These are phyloP conservation scores for Bocquillonia castaneifolia DNA, from an alignment of 441 rosid species.

Conservation along the genomic window DNA sequence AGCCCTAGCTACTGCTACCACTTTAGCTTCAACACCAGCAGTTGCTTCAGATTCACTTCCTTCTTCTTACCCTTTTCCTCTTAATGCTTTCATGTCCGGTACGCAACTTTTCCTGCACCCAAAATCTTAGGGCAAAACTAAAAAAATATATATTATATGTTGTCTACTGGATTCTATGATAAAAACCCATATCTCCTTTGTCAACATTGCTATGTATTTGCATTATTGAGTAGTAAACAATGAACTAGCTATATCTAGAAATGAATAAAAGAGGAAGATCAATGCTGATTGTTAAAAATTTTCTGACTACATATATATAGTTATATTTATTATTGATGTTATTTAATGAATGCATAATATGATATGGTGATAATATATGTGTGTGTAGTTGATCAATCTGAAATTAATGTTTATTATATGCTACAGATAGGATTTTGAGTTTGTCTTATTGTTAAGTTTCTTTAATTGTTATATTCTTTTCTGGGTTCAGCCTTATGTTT, in stretches of 20 bases:
- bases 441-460: slow-evolving; percentile 32
- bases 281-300: neutral
- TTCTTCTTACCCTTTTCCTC: slow-evolving; percentile 49
- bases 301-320: no score
- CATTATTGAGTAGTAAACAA: neutral
- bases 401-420: no score
- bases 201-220: neutral
- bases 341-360: no score
- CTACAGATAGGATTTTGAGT: slow-evolving; percentile 15
- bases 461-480: neutral
- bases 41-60: slow-evolving; percentile 37
- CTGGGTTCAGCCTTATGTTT: slow-evolving; percentile 14
- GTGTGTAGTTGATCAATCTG: no score
- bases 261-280: neutral
- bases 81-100: slow-evolving; percentile 64
- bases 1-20: slow-evolving; percentile 28
- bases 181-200: neutral
- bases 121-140: slow-evolving; percentile 33
- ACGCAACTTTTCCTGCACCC: slow-evolving; percentile 70
- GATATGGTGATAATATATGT: no score
- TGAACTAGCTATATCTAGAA: no score
- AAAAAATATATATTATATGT: neutral
- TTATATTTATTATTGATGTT: no score
- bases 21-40: slow-evolving; percentile 24
- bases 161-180: neutral